Evolutionary conservation across 208 protist genomes (phyloP), one percentile per base, ranked within the genome.

Genomic region (Vickermania ingenoplastis): DNA sequence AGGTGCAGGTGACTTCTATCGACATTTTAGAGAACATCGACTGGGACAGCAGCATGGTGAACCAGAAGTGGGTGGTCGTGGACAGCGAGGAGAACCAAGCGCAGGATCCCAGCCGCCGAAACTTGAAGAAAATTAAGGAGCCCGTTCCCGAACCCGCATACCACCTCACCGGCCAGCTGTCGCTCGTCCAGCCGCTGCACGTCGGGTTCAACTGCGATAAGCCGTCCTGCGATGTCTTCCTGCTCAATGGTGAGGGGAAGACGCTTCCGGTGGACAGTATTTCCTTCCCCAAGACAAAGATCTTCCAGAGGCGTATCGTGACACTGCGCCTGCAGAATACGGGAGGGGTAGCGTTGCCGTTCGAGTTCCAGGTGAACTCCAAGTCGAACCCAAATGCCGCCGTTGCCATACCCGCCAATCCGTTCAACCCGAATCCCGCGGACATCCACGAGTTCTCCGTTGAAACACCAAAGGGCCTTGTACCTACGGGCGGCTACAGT

Each of bases 291-390:
- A 66, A 69, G 25, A 98, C 96, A 26, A 95, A 97, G 64, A 91
- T 99, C 64, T 98, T 97, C 69, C 92, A 98, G 76, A 75, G 73
- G 31, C 75, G 94, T 11, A 69, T 77, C 3, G 70, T 80, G 2
- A 61, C 67, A 3, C 64, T 99, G 45, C 75, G 79, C 2, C 23
- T 99, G 24, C 74, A 41, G 52, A 99, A 98, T 76, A 94, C 79
- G 1, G 80, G 92, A 28, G 57, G 25, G 25, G 85, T 96, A 1
- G 48, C 57, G 22, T 57, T 98, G 25, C 81, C 79, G 0, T 98
- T 86, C 72, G 13, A 3, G 13, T 94, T 89, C 79, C 64, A 56
- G 24, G 57, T 91, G 21, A 25, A 7, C 7, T 28, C n/a, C 13
- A 24, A 26, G n/a, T 5, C n/a, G 7, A n/a, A 7, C 11, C 36